A percentile compares a stretch with the other conserved stretches of the same genome.
phyloP scores from a whole-genome alignment of 345 rosid genomes.

The Citrus medica region DNA sequence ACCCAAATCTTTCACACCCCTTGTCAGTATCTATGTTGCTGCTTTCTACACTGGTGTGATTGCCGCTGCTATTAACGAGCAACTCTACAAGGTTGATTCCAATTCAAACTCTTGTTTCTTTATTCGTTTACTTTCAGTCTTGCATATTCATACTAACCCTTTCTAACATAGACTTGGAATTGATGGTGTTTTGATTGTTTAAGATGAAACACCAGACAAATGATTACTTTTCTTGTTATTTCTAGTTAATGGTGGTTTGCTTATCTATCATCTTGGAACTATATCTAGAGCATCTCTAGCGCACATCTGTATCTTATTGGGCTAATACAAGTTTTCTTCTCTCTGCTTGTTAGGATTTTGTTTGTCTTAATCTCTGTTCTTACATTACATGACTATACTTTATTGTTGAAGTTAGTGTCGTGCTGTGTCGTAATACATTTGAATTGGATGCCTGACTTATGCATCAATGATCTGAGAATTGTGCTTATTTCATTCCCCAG shows the following conservation, averaged over 20 bases:
- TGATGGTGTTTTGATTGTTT: not conserved
- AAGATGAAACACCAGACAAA: not conserved
- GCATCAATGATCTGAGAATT: conserved; percentile 4
- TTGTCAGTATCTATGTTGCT: conserved; percentile 56
- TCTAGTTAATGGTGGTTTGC: not conserved
- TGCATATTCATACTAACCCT: not conserved
- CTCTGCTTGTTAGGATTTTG: not conserved
- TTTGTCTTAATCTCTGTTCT: not conserved
- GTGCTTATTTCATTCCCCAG: conserved; percentile 36
- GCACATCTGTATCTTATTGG: not conserved
- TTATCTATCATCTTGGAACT: not conserved
- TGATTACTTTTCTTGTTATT: not conserved
- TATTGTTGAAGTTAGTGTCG: not conserved
- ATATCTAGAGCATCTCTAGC: not conserved
- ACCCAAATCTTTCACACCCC: conserved; percentile 78
- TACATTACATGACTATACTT: not conserved
- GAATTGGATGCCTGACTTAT: not conserved
- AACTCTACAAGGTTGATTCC: conserved; percentile 62
- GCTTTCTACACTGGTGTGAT: conserved; percentile 94
- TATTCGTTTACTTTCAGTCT: not conserved
- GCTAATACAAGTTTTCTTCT: not conserved
- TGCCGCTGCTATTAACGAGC: conserved; percentile 84
- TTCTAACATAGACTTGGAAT: not conserved
- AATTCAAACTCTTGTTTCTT: not conserved
- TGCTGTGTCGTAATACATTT: not conserved